Evolutionary conservation across 768 basidiomycete species (phyloP).

Genomic region (Tricholoma bakamatsutake): DNA sequence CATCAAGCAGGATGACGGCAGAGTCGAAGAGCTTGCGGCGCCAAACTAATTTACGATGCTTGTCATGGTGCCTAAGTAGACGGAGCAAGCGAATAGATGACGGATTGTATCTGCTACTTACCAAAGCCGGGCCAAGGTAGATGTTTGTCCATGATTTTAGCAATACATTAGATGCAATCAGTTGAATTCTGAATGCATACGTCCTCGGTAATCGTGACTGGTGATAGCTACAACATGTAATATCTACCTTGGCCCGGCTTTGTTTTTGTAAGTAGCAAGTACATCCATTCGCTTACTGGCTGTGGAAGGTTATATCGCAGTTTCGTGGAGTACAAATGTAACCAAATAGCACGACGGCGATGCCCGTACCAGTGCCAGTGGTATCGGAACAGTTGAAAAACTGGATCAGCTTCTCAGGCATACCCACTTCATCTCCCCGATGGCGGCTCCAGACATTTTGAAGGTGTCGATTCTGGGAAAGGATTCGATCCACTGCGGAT

Average conservation of each 20-base stretch:
- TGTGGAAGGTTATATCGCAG: too few relatives aligned
- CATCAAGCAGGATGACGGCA: constrained; percentile 50
- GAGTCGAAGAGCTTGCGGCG: constrained; percentile 26
- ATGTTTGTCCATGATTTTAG: neutral
- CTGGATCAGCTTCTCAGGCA: neutral
- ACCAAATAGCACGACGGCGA: too few relatives aligned
- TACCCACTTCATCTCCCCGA: constrained; percentile 7
- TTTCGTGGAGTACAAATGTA: too few relatives aligned
- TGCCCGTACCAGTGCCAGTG: too few relatives aligned
- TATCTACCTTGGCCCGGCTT: too few relatives aligned
- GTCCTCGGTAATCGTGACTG: too few relatives aligned
- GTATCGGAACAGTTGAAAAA: neutral
- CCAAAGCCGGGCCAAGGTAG: constrained; percentile 1
- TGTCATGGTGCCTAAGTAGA: neutral
- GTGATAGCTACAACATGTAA: too few relatives aligned
- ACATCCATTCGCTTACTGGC: too few relatives aligned
- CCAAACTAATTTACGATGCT: neutral
- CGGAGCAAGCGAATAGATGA: neutral
- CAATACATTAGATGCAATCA: neutral
- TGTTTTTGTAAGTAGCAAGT: too few relatives aligned
- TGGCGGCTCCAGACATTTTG: constrained; percentile 51
- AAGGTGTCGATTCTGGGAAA: constrained; percentile 82
- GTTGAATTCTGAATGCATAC: too few relatives aligned
- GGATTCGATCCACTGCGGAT: constrained; percentile 89
- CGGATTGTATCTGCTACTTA: neutral